Evolutionary conservation across 768 basidiomycete species (phyloP), one percentile per base, ranked within the genome.

Genomic region (Panellus pusillus): DNA sequence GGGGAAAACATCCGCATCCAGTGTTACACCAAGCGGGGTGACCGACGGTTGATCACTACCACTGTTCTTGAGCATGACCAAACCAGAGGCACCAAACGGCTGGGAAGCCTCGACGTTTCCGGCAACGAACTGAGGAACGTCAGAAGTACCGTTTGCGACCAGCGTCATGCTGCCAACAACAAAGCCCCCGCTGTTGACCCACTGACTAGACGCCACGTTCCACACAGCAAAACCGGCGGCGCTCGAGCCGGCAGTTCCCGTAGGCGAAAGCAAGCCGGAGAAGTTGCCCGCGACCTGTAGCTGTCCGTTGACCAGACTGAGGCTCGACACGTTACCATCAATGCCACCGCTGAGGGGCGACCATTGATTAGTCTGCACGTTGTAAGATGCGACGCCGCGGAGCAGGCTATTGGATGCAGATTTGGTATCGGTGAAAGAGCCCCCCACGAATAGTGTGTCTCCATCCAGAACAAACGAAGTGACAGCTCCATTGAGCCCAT

Each of bases 401-500:
- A 93, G 71, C 31, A 69, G 72, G 49, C 80, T 79, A 42, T 77
- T 78, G 0, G 85, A 81, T 14, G 76, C 71, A 6, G 77, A 72
- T 1, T 68, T 67, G 0, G 92, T 89, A 57, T 89, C 86, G 0
- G 76, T 79, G 74, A 99, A 99, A 0, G 83, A 74, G 1, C 97
- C 97, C n/a, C 93, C 96, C 37, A 95, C 83, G 66, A 80, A 97
- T 11, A 98, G 69, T 17, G 74, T 74, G 61, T 89, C 78, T 11
- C 81, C 84, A 49, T 77, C 71, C 29, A 88, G 63, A n/a, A 79
- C 73, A 37, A 95, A 66, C 0, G 91, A 79, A 9, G 79, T 75
- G 9, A 98, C 91, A 9, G 78, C 69, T 3, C 91, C 95, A 65
- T 95, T 84, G 49, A 98, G 76, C 9, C 97, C 97, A 24, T 79